Evolutionary conservation across 164 flowering plant species (phyloP).

Genomic region (Sedum album): DNA sequence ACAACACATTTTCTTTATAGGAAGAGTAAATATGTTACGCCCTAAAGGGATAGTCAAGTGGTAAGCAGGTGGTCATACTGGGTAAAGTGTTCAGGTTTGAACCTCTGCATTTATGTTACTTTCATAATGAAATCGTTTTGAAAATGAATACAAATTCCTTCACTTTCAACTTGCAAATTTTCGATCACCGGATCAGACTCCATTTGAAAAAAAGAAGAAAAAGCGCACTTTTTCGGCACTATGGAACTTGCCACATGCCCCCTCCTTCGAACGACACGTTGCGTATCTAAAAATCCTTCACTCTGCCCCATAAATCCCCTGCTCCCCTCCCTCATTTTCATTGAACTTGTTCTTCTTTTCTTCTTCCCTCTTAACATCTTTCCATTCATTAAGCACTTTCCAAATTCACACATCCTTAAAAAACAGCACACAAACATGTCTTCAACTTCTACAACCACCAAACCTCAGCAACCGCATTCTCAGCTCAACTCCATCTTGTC

Average conservation of each 20-base stretch:
- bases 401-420: background rate
- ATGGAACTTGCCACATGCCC: background rate
- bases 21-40: no score
- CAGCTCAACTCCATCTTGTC: slow-evolving; percentile 20
- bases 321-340: background rate
- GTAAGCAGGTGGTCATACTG: no score
- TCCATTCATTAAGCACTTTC: background rate
- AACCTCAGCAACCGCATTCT: slow-evolving; percentile 6
- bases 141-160: no score
- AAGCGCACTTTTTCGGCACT: background rate
- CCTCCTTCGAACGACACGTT: background rate
- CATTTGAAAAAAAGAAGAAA: no score
- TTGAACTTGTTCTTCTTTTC: background rate
- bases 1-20: no score
- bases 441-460: background rate
- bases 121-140: no score
- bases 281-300: background rate
- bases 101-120: no score
- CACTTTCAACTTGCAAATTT: no score
- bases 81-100: no score
- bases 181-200: no score
- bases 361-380: background rate
- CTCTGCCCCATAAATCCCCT: background rate
- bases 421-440: background rate
- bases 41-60: no score